A percentile compares a stretch with the other conserved stretches of the same genome.
Conservation (phyloP, 441 rosid species). For the Adansonia madagascariensis region DNA sequence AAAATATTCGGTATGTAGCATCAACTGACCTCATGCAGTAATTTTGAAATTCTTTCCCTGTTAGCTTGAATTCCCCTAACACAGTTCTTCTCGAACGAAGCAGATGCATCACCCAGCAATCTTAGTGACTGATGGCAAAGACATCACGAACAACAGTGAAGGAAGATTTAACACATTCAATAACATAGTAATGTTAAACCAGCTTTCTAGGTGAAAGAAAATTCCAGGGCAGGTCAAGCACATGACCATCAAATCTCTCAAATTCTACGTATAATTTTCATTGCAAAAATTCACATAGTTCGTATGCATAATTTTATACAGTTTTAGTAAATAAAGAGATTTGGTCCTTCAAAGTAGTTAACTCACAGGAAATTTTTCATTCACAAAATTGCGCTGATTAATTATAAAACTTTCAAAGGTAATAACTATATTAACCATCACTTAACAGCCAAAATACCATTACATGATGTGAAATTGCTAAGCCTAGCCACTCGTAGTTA, state of each 20-base stretch:
- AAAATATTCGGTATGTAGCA: conserved; percentile 16
- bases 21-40: conserved; percentile 79
- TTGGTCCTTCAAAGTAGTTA: neutral
- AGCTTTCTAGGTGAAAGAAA: neutral
- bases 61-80: conserved; percentile 90
- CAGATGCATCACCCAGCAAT: conserved; percentile 91
- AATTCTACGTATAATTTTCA: neutral
- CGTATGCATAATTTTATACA: neutral
- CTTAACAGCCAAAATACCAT: neutral
- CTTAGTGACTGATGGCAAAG: conserved; percentile 62
- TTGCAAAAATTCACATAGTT: neutral
- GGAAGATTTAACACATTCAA: conserved; percentile 4
- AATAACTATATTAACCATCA: neutral
- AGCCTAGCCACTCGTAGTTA: neutral
- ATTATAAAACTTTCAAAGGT: neutral
- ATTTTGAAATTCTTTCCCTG: conserved; percentile 79
- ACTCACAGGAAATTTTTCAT: neutral
- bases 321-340: neutral
- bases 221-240: neutral
- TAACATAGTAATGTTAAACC: neutral
- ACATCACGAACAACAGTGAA: conserved; percentile 16
- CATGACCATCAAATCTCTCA: neutral
- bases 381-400: neutral
- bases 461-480: neutral
- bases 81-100: conserved; percentile 92